Percentiles rank a stretch among this genome's conserved stretches.
Conservation (phyloP, 2,329 filamentous ascomycete genomes). For the Calonectria leucothoes region DNA sequence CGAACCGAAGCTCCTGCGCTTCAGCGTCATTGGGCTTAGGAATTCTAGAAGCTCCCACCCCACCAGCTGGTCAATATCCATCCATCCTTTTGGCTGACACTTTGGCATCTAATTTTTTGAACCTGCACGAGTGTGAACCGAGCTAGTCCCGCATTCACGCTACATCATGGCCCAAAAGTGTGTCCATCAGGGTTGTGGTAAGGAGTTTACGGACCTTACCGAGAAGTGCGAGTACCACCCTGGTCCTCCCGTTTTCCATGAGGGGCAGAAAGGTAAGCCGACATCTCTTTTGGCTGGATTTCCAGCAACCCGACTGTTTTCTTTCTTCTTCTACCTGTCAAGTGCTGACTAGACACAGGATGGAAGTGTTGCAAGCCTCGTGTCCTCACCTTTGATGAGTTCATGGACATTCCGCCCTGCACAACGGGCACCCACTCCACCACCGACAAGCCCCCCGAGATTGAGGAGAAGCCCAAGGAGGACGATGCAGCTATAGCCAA, state of each 20-base stretch:
- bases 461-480: slow-evolving; percentile 67
- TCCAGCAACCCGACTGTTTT: not conserved
- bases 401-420: slow-evolving; percentile 91
- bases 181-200: slow-evolving; percentile 95
- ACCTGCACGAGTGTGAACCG: slow-evolving; percentile 10
- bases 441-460: slow-evolving; percentile 75
- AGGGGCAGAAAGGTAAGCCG: slow-evolving; percentile 91
- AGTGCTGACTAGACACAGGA: slow-evolving; percentile 63
- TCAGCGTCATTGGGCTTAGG: slow-evolving; percentile 40
- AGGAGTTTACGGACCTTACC: slow-evolving; percentile 82
- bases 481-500: slow-evolving; percentile 54
- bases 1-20: slow-evolving; percentile 22
- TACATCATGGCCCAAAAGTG: slow-evolving; percentile 81
- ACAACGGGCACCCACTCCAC: slow-evolving; percentile 93
- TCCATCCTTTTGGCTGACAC: slow-evolving; percentile 11
- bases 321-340: not conserved
- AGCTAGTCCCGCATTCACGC: slow-evolving; percentile 3
- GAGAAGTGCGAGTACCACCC: slow-evolving; percentile 94
- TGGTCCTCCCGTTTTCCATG: slow-evolving; percentile 93
- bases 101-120: slow-evolving; percentile 13
- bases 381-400: slow-evolving; percentile 97
- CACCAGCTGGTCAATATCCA: slow-evolving; percentile 35
- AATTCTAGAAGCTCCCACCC: slow-evolving; percentile 57
- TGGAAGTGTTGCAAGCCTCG: slow-evolving; percentile 99
- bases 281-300: not conserved